These are phyloP conservation scores for Candida frijolesensis DNA, from an alignment of 1,139 yeast species.

Conservation along the genomic window DNA sequence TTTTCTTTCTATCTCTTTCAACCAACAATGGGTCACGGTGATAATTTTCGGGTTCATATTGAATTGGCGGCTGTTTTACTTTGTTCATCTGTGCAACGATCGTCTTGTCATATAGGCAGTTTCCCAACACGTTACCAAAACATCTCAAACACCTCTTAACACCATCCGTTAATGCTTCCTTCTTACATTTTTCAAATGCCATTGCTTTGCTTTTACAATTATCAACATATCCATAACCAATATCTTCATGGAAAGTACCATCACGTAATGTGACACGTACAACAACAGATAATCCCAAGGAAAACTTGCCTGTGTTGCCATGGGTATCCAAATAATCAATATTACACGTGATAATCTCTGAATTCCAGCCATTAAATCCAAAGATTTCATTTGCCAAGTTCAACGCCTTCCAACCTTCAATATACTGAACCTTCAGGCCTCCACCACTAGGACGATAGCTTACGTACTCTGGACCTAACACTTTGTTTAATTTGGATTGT, in stretches of 20 bases:
- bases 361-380: slow-evolving; percentile 82
- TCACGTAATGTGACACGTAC: slow-evolving; percentile 72
- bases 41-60: slow-evolving; percentile 50
- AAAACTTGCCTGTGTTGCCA: slow-evolving; percentile 52
- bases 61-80: slow-evolving; percentile 54
- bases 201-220: slow-evolving; percentile 69
- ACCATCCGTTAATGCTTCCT: slow-evolving; percentile 83
- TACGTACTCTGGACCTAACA: slow-evolving; percentile 88
- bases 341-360: slow-evolving; percentile 63
- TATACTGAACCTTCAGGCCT: slow-evolving; percentile 64
- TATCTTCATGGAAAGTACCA: slow-evolving; percentile 79
- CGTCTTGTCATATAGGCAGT: slow-evolving; percentile 74
- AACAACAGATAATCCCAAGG: slow-evolving; percentile 69
- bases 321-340: slow-evolving; percentile 74
- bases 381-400: slow-evolving; percentile 78
- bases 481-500: slow-evolving; percentile 52
- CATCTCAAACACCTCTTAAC: slow-evolving; percentile 74
- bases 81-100: slow-evolving; percentile 58
- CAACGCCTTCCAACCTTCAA: slow-evolving; percentile 82
- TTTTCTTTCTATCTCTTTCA: slow-evolving; percentile 30
- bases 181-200: slow-evolving; percentile 81
- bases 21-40: slow-evolving; percentile 41
- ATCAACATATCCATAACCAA: slow-evolving; percentile 79
- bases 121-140: slow-evolving; percentile 80
- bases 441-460: slow-evolving; percentile 82